A percentile compares a stretch with the other conserved stretches of the same genome.
phyloP scores from a whole-genome alignment of 2,329 filamentous ascomycete species.

The Aspergillus fructus region DNA sequence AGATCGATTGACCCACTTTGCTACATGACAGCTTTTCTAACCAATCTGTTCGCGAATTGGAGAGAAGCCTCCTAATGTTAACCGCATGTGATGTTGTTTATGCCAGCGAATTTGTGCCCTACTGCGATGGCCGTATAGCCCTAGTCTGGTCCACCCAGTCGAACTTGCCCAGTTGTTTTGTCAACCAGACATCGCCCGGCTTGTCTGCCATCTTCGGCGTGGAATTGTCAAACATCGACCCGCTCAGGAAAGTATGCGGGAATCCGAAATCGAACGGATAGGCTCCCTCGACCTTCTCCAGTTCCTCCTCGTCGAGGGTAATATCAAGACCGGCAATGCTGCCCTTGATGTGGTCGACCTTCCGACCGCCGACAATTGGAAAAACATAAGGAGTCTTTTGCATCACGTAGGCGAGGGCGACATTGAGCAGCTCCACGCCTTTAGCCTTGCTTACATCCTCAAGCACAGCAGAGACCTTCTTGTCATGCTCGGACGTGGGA shows the following conservation, averaged over 20 bases:
- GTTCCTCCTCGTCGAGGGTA: neutral
- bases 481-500: conserved; percentile 12
- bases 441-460: conserved; percentile 6
- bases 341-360: conserved; percentile 52
- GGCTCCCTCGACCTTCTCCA: neutral
- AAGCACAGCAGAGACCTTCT: conserved; percentile 13
- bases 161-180: too few species aligned
- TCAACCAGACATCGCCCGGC: too few species aligned
- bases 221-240: too few species aligned
- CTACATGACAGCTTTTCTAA: too few species aligned
- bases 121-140: too few species aligned
- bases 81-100: too few species aligned
- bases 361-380: conserved; percentile 55
- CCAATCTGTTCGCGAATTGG: too few species aligned
- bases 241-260: neutral
- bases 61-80: too few species aligned
- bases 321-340: conserved; percentile 59
- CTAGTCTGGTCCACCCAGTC: too few species aligned
- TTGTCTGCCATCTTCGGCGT: too few species aligned
- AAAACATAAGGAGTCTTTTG: conserved; percentile 54
- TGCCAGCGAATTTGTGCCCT: too few species aligned
- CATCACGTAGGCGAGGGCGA: conserved; percentile 53
- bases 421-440: conserved; percentile 8
- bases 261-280: neutral
- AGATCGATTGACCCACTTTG: too few species aligned